Percentiles rank a stretch among this genome's conserved stretches.
These are phyloP conservation scores for Straminergon stramineum DNA, from an alignment of 225 moss, liverwort and hornwort species.

Conservation along the genomic window DNA sequence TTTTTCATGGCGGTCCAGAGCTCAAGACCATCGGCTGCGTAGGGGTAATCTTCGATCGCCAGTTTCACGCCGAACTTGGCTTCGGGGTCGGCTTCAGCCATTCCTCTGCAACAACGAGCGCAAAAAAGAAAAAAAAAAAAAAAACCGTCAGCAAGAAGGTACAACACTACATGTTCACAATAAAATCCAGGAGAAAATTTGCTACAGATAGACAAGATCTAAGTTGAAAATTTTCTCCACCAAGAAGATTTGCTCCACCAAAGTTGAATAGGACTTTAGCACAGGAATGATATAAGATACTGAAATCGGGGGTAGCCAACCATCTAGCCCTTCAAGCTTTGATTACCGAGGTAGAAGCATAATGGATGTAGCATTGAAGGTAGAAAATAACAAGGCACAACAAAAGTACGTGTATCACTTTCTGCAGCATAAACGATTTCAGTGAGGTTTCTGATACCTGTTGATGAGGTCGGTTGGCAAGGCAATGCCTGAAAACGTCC, in stretches of 20 bases:
- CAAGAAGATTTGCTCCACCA: neutral
- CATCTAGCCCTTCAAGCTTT: neutral
- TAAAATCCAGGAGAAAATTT: neutral
- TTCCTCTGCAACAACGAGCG: constrained; percentile 4
- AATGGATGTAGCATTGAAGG: neutral
- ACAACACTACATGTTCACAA: neutral
- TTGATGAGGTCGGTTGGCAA: constrained; percentile 36
- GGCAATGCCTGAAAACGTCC: constrained; percentile 25
- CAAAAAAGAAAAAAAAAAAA: neutral
- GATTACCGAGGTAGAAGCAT: neutral
- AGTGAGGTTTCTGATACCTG: neutral
- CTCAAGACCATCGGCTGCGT: constrained; percentile 42
- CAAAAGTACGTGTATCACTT: neutral
- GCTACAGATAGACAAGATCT: neutral
- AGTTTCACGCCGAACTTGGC: constrained; percentile 34
- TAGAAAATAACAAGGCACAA: neutral
- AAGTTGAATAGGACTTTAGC: neutral
- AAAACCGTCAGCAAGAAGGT: neutral
- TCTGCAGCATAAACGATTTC: neutral
- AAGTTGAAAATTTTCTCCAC: neutral
- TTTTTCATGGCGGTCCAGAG: constrained; percentile 32
- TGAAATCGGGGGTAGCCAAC: neutral
- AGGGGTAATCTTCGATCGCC: constrained; percentile 40
- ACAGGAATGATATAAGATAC: neutral
- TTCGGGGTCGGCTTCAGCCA: constrained; percentile 22